Conservation (phyloP, 805 yeast genomes). For the Vanderwaltozyma yarrowii region DNA sequence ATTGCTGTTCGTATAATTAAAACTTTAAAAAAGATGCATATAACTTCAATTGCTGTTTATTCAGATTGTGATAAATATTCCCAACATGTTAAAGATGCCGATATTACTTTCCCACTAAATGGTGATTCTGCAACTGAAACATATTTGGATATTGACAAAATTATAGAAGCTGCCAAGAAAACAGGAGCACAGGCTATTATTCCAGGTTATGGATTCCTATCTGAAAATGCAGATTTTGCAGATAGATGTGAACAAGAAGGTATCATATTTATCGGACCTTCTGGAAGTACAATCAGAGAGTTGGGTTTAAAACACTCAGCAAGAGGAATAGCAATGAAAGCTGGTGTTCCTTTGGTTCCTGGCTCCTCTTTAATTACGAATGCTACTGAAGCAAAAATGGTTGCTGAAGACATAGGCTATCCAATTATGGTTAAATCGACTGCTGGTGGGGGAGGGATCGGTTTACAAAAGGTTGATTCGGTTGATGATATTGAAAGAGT, state of each 20-base stretch:
- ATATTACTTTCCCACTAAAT: conserved; percentile 64
- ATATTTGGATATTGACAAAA: conserved; percentile 75
- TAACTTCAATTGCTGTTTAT: conserved; percentile 77
- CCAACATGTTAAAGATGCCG: conserved; percentile 77
- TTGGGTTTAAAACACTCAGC: conserved; percentile 96
- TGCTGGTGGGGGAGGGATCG: conserved; percentile 99
- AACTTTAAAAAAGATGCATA: conserved; percentile 71
- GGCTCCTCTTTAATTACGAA: conserved; percentile 77
- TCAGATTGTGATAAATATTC: conserved; percentile 87
- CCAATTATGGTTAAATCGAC: conserved; percentile 96
- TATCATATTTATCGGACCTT: conserved; percentile 91
- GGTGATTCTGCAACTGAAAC: conserved; percentile 88
- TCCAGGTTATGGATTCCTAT: conserved; percentile 94
- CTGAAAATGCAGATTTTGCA: conserved; percentile 94
- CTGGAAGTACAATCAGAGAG: conserved; percentile 84
- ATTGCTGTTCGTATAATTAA: conserved; percentile 91
- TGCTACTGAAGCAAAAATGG: conserved; percentile 62
- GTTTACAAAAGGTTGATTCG: conserved; percentile 84
- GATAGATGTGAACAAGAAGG: conserved; percentile 78
- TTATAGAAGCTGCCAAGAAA: conserved; percentile 72
- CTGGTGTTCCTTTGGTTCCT: conserved; percentile 96
- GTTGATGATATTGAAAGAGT: conserved; percentile 74
- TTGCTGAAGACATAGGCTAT: conserved; percentile 67
- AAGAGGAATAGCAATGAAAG: conserved; percentile 79
- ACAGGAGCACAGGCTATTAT: conserved; percentile 90